phyloP scores from a whole-genome alignment of 1,284 basidiomycete species.

The Microbotryum scabiosae region DNA sequence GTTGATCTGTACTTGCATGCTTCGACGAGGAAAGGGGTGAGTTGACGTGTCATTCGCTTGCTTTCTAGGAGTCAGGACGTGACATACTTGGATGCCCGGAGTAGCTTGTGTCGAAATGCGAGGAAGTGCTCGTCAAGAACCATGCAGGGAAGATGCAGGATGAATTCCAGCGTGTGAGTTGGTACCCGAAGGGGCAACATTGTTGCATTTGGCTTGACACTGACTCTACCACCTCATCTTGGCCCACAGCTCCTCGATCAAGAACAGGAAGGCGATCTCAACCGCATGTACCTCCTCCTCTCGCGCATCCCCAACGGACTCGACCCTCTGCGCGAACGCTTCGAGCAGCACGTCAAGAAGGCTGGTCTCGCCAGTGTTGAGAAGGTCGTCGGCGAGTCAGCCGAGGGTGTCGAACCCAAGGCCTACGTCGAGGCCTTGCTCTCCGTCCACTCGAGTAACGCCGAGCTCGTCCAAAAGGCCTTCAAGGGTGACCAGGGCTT shows the following conservation, averaged over 20 bases:
- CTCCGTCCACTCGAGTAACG: slow-evolving; percentile 85
- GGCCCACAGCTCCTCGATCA: slow-evolving; percentile 62
- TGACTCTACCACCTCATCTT: neutral
- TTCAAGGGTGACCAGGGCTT: slow-evolving; percentile 94
- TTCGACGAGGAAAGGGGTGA: slow-evolving; percentile 64
- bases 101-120: slow-evolving; percentile 76
- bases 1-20: slow-evolving; percentile 89
- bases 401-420: slow-evolving; percentile 62
- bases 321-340: slow-evolving; percentile 82
- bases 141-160: slow-evolving; percentile 86
- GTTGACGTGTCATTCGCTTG: slow-evolving; percentile 46
- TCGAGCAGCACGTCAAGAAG: slow-evolving; percentile 90
- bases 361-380: slow-evolving; percentile 76
- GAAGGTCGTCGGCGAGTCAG: slow-evolving; percentile 49
- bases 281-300: slow-evolving; percentile 89
- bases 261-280: slow-evolving; percentile 87
- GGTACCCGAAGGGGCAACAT: neutral
- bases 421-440: slow-evolving; percentile 89
- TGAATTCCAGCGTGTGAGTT: slow-evolving; percentile 66
- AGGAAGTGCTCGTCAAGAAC: slow-evolving; percentile 81
- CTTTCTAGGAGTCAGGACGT: too few species aligned
- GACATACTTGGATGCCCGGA: neutral
- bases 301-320: slow-evolving; percentile 82
- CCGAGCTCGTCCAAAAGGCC: slow-evolving; percentile 77
- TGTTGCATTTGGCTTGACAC: neutral